These are phyloP conservation scores for Neoboletus magnificus DNA, from an alignment of 768 basidiomycete genomes.

Conservation along the genomic window DNA sequence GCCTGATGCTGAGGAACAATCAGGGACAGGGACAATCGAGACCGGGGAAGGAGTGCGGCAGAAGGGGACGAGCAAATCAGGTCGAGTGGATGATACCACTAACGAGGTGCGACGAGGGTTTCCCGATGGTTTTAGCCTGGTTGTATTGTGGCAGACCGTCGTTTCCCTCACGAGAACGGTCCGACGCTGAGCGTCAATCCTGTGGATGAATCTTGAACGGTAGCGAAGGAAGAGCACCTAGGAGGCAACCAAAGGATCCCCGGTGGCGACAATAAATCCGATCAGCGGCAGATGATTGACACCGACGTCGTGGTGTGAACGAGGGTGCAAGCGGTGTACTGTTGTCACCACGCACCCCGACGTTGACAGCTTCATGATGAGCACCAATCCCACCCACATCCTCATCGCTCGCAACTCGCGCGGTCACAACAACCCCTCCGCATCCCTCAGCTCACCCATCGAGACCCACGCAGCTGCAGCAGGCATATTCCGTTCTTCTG, in stretches of 20 bases:
- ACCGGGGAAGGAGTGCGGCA: not conserved
- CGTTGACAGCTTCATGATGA: slow-evolving; percentile 9
- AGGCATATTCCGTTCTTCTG: slow-evolving; percentile 78
- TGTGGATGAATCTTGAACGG: not conserved
- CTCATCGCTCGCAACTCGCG: slow-evolving; percentile 86
- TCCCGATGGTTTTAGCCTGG: too few relatives aligned
- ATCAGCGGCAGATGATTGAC: not conserved
- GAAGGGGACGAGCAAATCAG: too few relatives aligned
- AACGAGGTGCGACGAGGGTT: too few relatives aligned
- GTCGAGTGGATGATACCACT: too few relatives aligned
- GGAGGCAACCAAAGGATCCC: too few relatives aligned
- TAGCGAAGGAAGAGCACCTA: not conserved
- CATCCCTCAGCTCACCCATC: slow-evolving; percentile 78
- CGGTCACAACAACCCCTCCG: slow-evolving; percentile 70
- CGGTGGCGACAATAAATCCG: not conserved
- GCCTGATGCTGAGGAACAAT: not conserved
- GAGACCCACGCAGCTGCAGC: slow-evolving; percentile 87
- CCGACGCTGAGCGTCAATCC: not conserved
- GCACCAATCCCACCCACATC: slow-evolving; percentile 73
- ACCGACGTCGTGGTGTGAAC: not conserved
- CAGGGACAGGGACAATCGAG: not conserved
- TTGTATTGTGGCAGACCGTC: not conserved
- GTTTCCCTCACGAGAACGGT: too few relatives aligned
- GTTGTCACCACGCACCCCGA: not conserved
- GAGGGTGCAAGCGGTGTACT: not conserved